Conservation (phyloP, 768 basidiomycete genomes). For the Trametes coccinea region DNA sequence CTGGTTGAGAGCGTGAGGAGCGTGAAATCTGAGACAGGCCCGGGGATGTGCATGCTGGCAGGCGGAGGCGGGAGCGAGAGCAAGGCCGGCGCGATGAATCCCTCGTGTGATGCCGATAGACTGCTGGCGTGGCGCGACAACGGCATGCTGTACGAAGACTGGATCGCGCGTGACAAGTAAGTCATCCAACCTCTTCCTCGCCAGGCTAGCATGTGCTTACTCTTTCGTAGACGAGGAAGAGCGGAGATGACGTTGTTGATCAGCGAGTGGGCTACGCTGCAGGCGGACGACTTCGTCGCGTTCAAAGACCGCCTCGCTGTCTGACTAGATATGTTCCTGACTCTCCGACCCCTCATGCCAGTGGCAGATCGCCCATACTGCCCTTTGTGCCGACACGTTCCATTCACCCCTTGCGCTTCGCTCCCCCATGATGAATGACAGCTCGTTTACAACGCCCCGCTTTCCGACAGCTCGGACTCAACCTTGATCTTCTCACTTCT, state of each 20-base stretch:
- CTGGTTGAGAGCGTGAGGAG: conserved; percentile 47
- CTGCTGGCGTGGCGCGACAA: conserved; percentile 49
- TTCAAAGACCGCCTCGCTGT: conserved; percentile 17
- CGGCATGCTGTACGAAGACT: conserved; percentile 53
- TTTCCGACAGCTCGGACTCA: no score
- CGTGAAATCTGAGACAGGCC: neutral
- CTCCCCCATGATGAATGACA: no score
- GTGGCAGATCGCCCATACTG: neutral
- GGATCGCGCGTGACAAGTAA: conserved; percentile 59
- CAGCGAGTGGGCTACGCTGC: conserved; percentile 49
- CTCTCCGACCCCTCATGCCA: no score
- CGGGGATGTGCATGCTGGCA: neutral
- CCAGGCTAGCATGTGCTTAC: neutral
- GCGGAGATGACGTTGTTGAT: conserved; percentile 53
- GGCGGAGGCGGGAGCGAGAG: conserved; percentile 5
- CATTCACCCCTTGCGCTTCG: neutral
- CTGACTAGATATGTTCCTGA: neutral
- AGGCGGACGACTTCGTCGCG: conserved; percentile 22
- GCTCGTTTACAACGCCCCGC: no score
- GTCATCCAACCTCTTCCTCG: conserved; percentile 23
- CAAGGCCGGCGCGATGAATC: conserved; percentile 38
- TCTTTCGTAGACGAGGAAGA: conserved; percentile 48
- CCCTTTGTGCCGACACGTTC: neutral
- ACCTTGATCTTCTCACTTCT: no score
- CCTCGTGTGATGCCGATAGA: neutral